These are phyloP conservation scores for Colletotrichum sp. DNA, from an alignment of 2,329 filamentous ascomycete genomes.

Conservation along the genomic window DNA sequence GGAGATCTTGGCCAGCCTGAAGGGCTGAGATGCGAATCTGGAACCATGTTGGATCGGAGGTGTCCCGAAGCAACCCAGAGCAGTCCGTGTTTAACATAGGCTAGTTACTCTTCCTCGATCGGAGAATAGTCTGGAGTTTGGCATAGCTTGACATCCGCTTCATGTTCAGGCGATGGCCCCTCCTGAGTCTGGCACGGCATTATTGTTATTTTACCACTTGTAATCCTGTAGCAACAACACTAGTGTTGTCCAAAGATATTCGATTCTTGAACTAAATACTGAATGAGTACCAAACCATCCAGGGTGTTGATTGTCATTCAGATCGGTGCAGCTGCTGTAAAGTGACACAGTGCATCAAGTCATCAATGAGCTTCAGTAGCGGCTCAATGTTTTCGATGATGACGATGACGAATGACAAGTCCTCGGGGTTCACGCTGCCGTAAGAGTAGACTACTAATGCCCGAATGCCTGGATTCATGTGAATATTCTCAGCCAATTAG, in stretches of 20 bases:
- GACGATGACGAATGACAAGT: not conserved
- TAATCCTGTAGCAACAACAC: not conserved
- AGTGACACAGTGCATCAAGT: rapidly evolving
- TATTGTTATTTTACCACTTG: not conserved
- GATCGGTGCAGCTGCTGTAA: rapidly evolving
- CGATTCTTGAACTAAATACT: not conserved
- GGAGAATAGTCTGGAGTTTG: rapidly evolving
- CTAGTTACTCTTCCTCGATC: not conserved
- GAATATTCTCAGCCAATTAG: not conserved
- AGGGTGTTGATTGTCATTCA: rapidly evolving
- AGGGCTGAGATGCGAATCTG: not conserved
- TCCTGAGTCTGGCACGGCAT: not conserved
- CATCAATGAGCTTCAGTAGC: not conserved
- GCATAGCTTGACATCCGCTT: rapidly evolving
- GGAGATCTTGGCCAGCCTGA: not conserved
- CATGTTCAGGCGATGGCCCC: not conserved
- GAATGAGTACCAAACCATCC: not conserved
- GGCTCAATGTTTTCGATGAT: rapidly evolving
- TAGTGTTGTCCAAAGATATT: not conserved
- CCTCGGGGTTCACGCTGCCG: not conserved
- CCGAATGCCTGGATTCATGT: not conserved
- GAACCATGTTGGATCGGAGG: not conserved
- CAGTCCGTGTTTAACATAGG: not conserved
- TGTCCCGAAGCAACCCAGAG: not conserved
- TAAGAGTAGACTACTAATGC: too few species aligned